These are phyloP conservation scores for Aspergillus sp. DNA, from an alignment of 2,329 filamentous ascomycete species.

Conservation along the genomic window DNA sequence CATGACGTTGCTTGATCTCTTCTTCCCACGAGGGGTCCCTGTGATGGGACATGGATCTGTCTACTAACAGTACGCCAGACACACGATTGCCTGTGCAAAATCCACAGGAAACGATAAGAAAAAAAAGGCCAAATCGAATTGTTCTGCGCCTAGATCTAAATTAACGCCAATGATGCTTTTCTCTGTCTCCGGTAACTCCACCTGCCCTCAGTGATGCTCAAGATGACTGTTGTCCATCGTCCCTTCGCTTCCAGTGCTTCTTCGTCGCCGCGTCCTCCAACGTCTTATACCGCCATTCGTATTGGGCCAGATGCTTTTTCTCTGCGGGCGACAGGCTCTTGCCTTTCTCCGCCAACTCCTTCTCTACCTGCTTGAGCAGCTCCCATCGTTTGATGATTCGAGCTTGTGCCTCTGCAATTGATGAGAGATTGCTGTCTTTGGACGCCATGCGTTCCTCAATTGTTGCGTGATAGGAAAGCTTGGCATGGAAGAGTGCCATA, in stretches of 20 bases:
- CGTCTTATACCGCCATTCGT: constrained; percentile 34
- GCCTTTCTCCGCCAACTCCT: constrained; percentile 33
- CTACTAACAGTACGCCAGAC: neutral
- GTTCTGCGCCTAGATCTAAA: constrained; percentile 19
- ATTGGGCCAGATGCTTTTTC: constrained; percentile 33
- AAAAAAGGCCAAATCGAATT: neutral
- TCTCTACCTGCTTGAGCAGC: constrained; percentile 32
- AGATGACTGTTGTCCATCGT: neutral
- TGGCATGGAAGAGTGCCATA: constrained; percentile 37
- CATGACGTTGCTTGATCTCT: neutral
- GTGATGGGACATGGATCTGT: neutral
- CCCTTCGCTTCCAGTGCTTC: neutral
- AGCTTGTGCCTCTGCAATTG: constrained; percentile 34
- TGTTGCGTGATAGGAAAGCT: constrained; percentile 35
- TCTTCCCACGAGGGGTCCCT: neutral
- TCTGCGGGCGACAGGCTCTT: constrained; percentile 29
- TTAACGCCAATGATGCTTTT: constrained; percentile 28
- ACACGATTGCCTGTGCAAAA: neutral
- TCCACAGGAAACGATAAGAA: neutral
- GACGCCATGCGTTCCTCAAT: constrained; percentile 33
- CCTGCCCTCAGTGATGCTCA: neutral
- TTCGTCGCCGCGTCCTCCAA: constrained; percentile 31
- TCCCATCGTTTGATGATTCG: constrained; percentile 37
- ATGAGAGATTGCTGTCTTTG: constrained; percentile 31
- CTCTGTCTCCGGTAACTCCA: neutral